phyloP scores from a whole-genome alignment of 768 basidiomycete genomes.

The Boletales sp. region DNA sequence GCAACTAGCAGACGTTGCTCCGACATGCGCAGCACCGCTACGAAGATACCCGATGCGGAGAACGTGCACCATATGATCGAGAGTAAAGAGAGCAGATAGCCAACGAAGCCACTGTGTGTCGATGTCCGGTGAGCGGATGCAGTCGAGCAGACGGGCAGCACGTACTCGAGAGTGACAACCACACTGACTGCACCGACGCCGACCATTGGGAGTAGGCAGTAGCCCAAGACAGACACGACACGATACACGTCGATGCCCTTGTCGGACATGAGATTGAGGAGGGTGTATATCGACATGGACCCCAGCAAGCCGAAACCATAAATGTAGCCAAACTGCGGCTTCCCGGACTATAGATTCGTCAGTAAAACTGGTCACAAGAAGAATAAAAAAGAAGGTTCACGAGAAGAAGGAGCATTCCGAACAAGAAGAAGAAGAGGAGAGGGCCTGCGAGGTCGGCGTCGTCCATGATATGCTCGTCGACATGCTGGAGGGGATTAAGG shows the following conservation, averaged over 20 bases:
- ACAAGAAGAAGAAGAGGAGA: constrained; percentile 91
- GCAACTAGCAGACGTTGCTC: constrained; percentile 93
- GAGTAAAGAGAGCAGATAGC: constrained; percentile 77
- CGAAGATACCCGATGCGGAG: constrained; percentile 92
- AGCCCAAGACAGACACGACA: constrained; percentile 91
- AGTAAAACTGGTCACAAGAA: background rate
- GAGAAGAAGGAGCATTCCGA: constrained; percentile 87
- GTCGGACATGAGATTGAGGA: constrained; percentile 96
- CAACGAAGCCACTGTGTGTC: constrained; percentile 63
- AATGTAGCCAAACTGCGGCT: constrained; percentile 97
- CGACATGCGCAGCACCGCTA: constrained; percentile 92
- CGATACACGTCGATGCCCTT: constrained; percentile 94
- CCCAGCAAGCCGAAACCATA: constrained; percentile 98
- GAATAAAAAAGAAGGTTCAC: constrained; percentile 46
- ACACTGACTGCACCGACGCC: constrained; percentile 89
- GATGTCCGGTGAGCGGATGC: background rate
- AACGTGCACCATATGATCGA: constrained; percentile 97
- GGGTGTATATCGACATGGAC: constrained; percentile 84
- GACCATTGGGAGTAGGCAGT: constrained; percentile 96
- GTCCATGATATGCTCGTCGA: constrained; percentile 96
- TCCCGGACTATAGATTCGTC: constrained; percentile 70
- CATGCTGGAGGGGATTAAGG: constrained; percentile 80
- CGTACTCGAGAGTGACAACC: constrained; percentile 83
- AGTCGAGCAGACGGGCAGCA: constrained; percentile 16
- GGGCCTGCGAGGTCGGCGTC: constrained; percentile 98